Base-by-base conservation (phyloP, 1,284 basidiomycete species). In the Sporisorium reilianum region DNA sequence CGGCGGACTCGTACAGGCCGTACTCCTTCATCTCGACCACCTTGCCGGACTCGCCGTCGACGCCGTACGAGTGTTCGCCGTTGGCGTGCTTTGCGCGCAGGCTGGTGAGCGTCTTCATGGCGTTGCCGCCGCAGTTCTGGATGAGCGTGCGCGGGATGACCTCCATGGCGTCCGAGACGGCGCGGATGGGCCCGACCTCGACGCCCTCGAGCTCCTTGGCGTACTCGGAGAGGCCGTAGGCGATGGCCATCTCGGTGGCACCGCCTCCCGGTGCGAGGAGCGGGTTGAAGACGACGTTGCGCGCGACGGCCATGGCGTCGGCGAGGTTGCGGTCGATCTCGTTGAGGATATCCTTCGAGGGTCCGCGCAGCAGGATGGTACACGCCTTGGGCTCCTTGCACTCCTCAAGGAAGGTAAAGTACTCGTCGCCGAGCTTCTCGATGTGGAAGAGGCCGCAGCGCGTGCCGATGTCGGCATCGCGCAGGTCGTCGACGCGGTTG, bases 341-440 rank as follows among this genome's bases (percentile, higher is more conserved):
- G 86, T 98, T 97, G 45, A 99, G 88, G 80, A 99, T 95, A 84
- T 99, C 96, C 86, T 99, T 99, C 8, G 93, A 96, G 0, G 96
- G 96, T 1, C 96, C 96, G 44, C 96, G 94, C n/a, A 99, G 91
- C 55, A 99, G 89, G 86, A 99, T 95, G 10, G 96, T 98, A 89
- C 96, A 99, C 2, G 97, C 96, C 87, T 97, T 97, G 30, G 96
- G 96, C n/a, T 89, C 88, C 49, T 88, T 88, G 88, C 97, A 99
- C 85, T 94, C 90, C 38, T 93, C 94, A 60, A 98, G 88, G 90
- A 97, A 98, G 44, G 95, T 93, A 85, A 97, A 99, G 88, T 78
- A 94, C 91, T 98, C 96, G 86, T 99, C 96, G 28, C 96, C 96
- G 22, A 99, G 91, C 86, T 99, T 98, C 85, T 97, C 94, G 68